A percentile compares a stretch with the other conserved stretches of the same genome.
phyloP scores from a whole-genome alignment of 768 basidiomycete species.

The Crucibulum laeve region DNA sequence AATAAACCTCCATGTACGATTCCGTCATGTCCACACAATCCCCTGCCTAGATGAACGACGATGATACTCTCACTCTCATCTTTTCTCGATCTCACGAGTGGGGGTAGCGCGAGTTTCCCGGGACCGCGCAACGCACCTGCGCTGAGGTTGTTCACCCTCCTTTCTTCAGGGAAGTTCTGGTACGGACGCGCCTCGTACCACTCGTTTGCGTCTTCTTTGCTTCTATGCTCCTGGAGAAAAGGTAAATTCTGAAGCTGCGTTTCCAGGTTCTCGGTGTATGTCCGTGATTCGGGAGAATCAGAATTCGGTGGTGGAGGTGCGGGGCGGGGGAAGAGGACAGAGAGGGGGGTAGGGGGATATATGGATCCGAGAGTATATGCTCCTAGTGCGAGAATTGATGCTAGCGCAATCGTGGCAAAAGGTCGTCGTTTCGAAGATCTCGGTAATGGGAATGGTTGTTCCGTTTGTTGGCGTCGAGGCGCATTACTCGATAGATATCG shows the following conservation, averaged over 20 bases:
- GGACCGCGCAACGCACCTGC: conserved; percentile 85
- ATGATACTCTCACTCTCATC: conserved; percentile 74
- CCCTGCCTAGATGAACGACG: conserved; percentile 80
- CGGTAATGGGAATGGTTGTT: background rate
- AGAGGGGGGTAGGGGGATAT: conserved; percentile 63
- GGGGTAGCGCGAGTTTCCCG: conserved; percentile 76
- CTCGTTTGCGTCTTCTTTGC: conserved; percentile 41
- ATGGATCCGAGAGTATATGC: conserved; percentile 56
- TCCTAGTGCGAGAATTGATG: conserved; percentile 28
- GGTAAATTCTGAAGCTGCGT: conserved; percentile 60
- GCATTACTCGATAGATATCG: no score
- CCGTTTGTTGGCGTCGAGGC: no score
- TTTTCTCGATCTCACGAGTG: conserved; percentile 67
- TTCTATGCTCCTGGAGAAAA: conserved; percentile 45
- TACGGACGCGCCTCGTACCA: conserved; percentile 85
- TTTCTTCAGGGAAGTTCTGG: conserved; percentile 59
- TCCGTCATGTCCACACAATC: conserved; percentile 90
- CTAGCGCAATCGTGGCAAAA: conserved; percentile 21
- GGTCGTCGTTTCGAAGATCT: conserved; percentile 15
- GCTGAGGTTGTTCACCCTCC: conserved; percentile 78
- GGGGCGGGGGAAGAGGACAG: conserved; percentile 69
- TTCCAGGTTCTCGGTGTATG: conserved; percentile 61
- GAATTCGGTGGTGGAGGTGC: conserved; percentile 61
- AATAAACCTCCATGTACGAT: conserved; percentile 92
- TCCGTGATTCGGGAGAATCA: conserved; percentile 52